Evolutionary conservation across 352 stramenopile genomes (phyloP).

Genomic region (Chrysophaeum taylorii): DNA sequence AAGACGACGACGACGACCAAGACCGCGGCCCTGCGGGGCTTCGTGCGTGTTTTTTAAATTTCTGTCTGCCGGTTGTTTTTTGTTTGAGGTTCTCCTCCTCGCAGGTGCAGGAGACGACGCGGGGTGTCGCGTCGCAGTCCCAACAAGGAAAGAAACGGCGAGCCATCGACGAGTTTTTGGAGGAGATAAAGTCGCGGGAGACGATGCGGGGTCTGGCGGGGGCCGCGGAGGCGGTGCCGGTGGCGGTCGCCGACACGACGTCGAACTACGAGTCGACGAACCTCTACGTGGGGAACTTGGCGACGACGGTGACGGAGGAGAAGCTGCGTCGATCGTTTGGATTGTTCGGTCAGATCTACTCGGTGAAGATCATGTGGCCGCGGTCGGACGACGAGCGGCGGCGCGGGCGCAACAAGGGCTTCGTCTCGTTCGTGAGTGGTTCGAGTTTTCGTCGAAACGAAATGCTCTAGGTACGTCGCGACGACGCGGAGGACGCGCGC

Average conservation of each 20-base stretch:
- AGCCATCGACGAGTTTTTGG: too few relatives aligned
- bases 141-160: too few relatives aligned
- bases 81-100: too few relatives aligned
- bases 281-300: conserved; percentile 84
- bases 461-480: too few relatives aligned
- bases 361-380: conserved; percentile 97
- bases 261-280: conserved; percentile 63
- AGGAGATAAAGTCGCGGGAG: conserved; percentile 3
- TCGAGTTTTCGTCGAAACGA: too few relatives aligned
- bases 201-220: background rate
- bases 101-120: too few relatives aligned
- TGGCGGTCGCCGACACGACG: background rate
- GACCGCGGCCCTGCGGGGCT: too few relatives aligned
- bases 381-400: conserved; percentile 76
- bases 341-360: conserved; percentile 77
- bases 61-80: too few relatives aligned
- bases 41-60: too few relatives aligned
- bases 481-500: conserved; percentile 62
- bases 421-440: conserved; percentile 86
- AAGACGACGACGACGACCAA: too few relatives aligned
- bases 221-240: background rate
- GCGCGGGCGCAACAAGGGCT: conserved; percentile 76
- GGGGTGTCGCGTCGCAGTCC: too few relatives aligned
- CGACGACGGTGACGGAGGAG: conserved; percentile 79
- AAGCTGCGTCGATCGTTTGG: conserved; percentile 66